Base-by-base conservation (phyloP, 495 filamentous ascomycete species). In the Penicillium verhagenii region DNA sequence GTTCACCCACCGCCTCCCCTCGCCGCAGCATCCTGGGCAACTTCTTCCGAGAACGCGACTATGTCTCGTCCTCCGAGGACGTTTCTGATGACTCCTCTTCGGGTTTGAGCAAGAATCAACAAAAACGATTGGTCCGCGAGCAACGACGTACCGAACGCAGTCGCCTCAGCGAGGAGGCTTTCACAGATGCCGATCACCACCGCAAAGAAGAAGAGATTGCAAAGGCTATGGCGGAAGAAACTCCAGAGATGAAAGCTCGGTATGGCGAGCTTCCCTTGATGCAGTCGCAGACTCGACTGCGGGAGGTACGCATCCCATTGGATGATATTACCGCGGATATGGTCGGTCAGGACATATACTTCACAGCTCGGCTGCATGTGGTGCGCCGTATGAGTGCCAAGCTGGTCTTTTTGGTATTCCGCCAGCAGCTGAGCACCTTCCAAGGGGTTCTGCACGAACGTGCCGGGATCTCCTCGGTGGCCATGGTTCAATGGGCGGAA, bases 331-430 rank as follows among this genome's bases (percentile, higher is more conserved):
- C 78, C 18, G 74, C 81, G 16, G 73, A 72, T 20, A 72, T 86
- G 66, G 71, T 86, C 6, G 90, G 87, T 29, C 80, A 93, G 67
- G 79, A 83, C 43, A 77, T 96, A 42, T 69, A 78, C 45, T 86
- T 96, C 60, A 85, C 88, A n/a, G 92, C 88, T 6, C 85, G 89
- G 61, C 71, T 97, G 31, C 91, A 96, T 68, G 89, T 92, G 54
- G 70, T 90, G 2, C 83, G 93, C 50, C 87, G 88, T 49, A 86
- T 96, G 79, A 90, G 91, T 57, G 82, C 90, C 58, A 93, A 96
- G 71, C 84, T 97, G 70, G 88, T 85, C 54, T 96, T 96, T 71
- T 75, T 96, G 58, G 87, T 94, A 59, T 85, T 97, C 56, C 84
- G 92, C 44, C 87, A 96, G 75, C 86, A 89, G 66, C 78, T 86